Conservation (phyloP, 129 eudicot genomes). For the Artemisia tridentata region DNA sequence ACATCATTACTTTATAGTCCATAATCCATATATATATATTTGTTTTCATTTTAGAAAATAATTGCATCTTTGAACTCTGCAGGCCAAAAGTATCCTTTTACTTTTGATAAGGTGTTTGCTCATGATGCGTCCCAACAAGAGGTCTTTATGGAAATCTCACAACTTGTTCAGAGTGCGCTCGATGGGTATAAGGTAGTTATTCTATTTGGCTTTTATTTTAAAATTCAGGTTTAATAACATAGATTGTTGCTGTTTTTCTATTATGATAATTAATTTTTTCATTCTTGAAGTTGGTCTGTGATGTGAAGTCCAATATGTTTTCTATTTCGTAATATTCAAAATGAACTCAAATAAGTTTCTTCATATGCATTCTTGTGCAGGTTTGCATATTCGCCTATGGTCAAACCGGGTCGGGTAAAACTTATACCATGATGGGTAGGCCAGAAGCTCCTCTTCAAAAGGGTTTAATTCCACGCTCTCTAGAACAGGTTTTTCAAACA, state of each 20-base stretch:
- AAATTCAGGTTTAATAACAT: too few relatives aligned
- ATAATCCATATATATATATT: neutral
- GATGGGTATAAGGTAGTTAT: slow-evolving; percentile 64
- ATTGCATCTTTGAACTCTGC: neutral
- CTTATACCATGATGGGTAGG: slow-evolving; percentile 69
- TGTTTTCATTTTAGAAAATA: neutral
- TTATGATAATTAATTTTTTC: neutral
- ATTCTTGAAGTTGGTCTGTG: too few relatives aligned
- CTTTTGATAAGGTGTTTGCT: slow-evolving; percentile 58
- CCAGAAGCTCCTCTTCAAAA: slow-evolving; percentile 51
- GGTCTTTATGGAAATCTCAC: slow-evolving; percentile 68
- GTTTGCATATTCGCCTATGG: slow-evolving; percentile 77
- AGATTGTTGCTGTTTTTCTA: neutral
- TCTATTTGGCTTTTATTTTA: too few relatives aligned
- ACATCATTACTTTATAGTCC: neutral
- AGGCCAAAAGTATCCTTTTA: slow-evolving; percentile 60
- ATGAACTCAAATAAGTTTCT: neutral
- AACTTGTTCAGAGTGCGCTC: slow-evolving; percentile 66
- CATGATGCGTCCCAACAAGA: slow-evolving; percentile 59
- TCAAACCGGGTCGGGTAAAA: slow-evolving; percentile 75
- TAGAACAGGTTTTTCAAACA: slow-evolving; percentile 63
- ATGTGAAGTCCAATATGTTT: too few relatives aligned
- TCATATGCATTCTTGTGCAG: slow-evolving; percentile 22
- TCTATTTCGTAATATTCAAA: too few relatives aligned
- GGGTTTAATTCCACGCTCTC: slow-evolving; percentile 65